Evolutionary conservation across 2,329 filamentous ascomycete genomes (phyloP), one percentile per base, ranked within the genome.

Genomic region (Zasmidium angulare): DNA sequence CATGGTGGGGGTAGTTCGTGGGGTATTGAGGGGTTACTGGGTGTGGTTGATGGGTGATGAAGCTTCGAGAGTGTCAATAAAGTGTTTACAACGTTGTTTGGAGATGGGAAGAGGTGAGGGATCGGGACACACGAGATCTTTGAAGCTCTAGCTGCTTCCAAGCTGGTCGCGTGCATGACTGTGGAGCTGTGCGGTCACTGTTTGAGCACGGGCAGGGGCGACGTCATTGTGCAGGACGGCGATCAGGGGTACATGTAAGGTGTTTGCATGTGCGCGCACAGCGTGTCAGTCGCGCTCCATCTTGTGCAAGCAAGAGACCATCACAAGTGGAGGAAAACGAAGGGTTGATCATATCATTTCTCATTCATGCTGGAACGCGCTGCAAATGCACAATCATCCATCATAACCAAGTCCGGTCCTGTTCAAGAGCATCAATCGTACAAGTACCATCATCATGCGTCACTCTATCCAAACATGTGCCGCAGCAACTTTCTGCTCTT

Each of bases 401-500:
- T 49, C 53, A 19, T 56, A 53, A 36, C 50, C 50, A 53, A 40
- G 17, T 50, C 29, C 46, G 9, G 31, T 22, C n/a, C 19, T 43
- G 23, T 46, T 36, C 47, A 56, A 36, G 26, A 53, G 46, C 36
- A 17, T 29, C 11, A 46, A 22, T 26, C 53, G 29, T 59, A 50
- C 14, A 12, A 14, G 26, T 48, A 57, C 43, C 50, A n/a, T 53
- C 23, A 24, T 22, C 14, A 24, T 31, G 46, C 52, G 12, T 24
- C 53, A 52, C 17, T 23, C 26, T 63, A 61, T 26, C 60, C 61
- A 63, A 70, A 70, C 50, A 70, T n/a, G n/a, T n/a, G 53, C 46
- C 65, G 61, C 50, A 69, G 61, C 54, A 70, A 58, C 59, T 50
- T 65, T 56, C 61, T 61, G 56, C 68, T 70, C 59, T 67, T 67